Percentiles rank a stretch among this genome's conserved stretches.
phyloP scores from a whole-genome alignment of 164 flowering plant genomes.

The Litsea cubeba region DNA sequence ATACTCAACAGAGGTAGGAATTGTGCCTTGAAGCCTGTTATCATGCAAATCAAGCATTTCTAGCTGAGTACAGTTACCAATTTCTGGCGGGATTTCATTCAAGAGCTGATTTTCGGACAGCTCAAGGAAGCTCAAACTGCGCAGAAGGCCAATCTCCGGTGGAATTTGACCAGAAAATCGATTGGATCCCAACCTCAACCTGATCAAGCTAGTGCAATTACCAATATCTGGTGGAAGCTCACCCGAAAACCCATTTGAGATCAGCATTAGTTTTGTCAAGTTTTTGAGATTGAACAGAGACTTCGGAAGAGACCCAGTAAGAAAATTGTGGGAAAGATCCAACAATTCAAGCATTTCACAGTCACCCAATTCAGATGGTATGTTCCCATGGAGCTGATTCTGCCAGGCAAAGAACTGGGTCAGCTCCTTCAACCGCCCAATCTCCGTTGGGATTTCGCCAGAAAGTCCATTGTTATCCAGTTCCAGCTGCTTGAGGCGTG shows the following conservation, averaged over 20 bases:
- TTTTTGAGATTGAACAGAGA: constrained; percentile 44
- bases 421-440: constrained; percentile 46
- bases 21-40: constrained; percentile 40
- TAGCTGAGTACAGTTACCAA: constrained; percentile 45
- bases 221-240: constrained; percentile 49
- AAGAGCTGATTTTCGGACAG: constrained; percentile 43
- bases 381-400: constrained; percentile 48
- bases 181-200: constrained; percentile 49
- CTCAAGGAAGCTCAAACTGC: constrained; percentile 48
- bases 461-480: constrained; percentile 47
- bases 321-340: constrained; percentile 55
- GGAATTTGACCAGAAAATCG: constrained; percentile 47
- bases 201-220: constrained; percentile 36
- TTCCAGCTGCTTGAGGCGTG: constrained; percentile 44
- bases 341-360: constrained; percentile 45
- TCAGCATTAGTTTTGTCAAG: constrained; percentile 41
- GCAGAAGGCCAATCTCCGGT: constrained; percentile 35
- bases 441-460: constrained; percentile 42
- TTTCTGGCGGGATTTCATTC: constrained; percentile 43
- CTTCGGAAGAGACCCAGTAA: constrained; percentile 45
- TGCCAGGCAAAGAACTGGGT: constrained; percentile 60
- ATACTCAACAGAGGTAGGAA: constrained; percentile 37
- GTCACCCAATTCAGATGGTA: constrained; percentile 40
- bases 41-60: constrained; percentile 54
- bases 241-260: constrained; percentile 52